Percentiles rank a stretch among this genome's conserved stretches.
These are phyloP conservation scores for Trametes cingulata DNA, from an alignment of 768 basidiomycete species.

Conservation along the genomic window DNA sequence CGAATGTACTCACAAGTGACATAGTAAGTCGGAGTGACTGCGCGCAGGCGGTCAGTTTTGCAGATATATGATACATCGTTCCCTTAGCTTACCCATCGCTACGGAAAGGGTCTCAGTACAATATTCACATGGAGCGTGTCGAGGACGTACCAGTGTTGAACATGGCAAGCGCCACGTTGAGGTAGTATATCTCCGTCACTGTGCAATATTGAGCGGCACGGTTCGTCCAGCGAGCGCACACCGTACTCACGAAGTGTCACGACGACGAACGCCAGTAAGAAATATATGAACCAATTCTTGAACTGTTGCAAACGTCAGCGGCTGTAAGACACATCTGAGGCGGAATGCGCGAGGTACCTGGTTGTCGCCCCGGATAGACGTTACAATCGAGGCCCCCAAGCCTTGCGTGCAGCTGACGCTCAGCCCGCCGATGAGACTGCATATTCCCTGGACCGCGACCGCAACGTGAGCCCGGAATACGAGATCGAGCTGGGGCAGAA, in stretches of 20 bases:
- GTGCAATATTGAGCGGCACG: not conserved
- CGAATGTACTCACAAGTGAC: constrained; percentile 62
- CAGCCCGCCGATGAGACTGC: constrained; percentile 92
- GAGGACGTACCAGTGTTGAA: constrained; percentile 76
- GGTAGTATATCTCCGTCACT: constrained; percentile 89
- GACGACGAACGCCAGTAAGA: constrained; percentile 75
- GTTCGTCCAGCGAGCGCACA: not conserved
- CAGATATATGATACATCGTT: no score
- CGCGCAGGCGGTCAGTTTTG: constrained; percentile 1
- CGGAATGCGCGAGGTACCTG: constrained; percentile 55
- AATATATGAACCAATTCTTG: constrained; percentile 87
- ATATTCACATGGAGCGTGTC: not conserved
- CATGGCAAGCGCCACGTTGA: constrained; percentile 89
- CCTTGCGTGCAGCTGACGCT: constrained; percentile 92
- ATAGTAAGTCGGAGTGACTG: constrained; percentile 83
- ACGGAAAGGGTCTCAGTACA: constrained; percentile 2
- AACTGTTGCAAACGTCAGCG: constrained; percentile 50
- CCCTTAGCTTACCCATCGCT: constrained; percentile 56
- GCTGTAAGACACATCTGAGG: not conserved
- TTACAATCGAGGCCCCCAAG: constrained; percentile 84
- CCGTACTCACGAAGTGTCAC: constrained; percentile 64
- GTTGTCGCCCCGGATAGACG: constrained; percentile 67
- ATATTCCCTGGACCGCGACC: constrained; percentile 50
- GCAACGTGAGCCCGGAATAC: not conserved
- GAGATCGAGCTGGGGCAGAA: not conserved